Percentiles rank a stretch among this genome's conserved stretches.
phyloP scores from a whole-genome alignment of 176 grass and related monocot genomes.

The Oryza longistaminata region DNA sequence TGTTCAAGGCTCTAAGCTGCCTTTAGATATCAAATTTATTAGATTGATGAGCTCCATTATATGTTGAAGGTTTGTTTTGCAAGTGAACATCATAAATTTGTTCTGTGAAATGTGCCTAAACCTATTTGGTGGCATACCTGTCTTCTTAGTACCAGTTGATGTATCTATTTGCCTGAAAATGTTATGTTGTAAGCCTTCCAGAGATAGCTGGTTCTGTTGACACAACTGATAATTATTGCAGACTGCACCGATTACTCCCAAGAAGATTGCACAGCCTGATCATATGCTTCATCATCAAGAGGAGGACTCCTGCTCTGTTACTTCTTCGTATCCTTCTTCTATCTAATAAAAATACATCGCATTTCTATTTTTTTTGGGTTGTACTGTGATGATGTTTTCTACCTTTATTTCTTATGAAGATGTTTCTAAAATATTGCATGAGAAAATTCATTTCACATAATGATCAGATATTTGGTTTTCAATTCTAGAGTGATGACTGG shows the following conservation, averaged over 20 bases:
- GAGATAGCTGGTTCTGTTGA: conserved; percentile 19
- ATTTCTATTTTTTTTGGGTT: not conserved
- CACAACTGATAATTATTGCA: conserved; percentile 41
- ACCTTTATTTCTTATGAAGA: not conserved
- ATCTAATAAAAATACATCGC: conserved; percentile 5
- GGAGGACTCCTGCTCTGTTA: conserved; percentile 65
- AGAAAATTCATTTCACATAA: not conserved
- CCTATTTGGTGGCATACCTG: not conserved
- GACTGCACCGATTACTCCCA: conserved; percentile 40
- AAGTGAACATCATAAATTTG: not conserved
- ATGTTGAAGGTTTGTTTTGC: conserved; percentile 24
- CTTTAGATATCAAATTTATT: conserved; percentile 4
- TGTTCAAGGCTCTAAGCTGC: not conserved
- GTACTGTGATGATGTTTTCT: conserved; percentile 1
- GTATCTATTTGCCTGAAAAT: conserved; percentile 20
- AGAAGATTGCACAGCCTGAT: conserved; percentile 48
- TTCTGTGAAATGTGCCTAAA: conserved; percentile 5
- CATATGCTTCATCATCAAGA: conserved; percentile 47
- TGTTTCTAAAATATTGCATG: not conserved
- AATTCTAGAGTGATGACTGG: not conserved
- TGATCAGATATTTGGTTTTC: not conserved
- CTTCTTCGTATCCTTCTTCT: conserved; percentile 81
- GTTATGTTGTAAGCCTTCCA: conserved; percentile 2
- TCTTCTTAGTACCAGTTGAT: not conserved
- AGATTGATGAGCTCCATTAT: not conserved